These are phyloP conservation scores for Aspergillus neotritici DNA, from an alignment of 2,329 filamentous ascomycete species.

Conservation along the genomic window DNA sequence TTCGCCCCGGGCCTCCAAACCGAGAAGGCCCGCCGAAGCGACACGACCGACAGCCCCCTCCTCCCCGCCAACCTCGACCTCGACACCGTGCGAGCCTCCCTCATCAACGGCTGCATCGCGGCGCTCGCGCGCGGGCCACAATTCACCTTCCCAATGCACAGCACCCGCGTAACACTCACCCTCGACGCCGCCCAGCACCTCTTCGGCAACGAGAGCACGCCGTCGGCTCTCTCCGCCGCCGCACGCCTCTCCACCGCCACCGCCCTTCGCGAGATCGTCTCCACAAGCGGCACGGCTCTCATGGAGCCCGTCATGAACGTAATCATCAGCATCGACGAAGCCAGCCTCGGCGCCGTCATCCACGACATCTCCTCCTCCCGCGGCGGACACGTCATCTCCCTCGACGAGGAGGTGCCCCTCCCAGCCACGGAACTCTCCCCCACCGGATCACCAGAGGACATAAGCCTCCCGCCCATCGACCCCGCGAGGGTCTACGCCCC, in stretches of 20 bases:
- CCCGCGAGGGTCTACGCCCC: constrained; percentile 75
- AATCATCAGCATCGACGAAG: constrained; percentile 78
- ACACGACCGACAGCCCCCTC: constrained; percentile 43
- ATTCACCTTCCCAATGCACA: constrained; percentile 73
- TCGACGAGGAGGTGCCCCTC: constrained; percentile 48
- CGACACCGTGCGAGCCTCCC: constrained; percentile 45
- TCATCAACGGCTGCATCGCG: constrained; percentile 75
- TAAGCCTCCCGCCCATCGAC: constrained; percentile 55
- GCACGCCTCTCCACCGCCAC: constrained; percentile 62
- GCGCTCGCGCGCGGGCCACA: constrained; percentile 80
- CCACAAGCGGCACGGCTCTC: constrained; percentile 52
- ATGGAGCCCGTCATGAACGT: constrained; percentile 94
- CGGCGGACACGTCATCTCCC: constrained; percentile 68
- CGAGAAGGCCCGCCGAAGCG: constrained; percentile 27
- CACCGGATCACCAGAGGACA: constrained; percentile 18
- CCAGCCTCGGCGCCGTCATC: constrained; percentile 71
- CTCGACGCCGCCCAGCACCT: constrained; percentile 62
- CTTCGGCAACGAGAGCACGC: constrained; percentile 61
- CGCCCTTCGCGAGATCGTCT: constrained; percentile 55
- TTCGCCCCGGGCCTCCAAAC: constrained; percentile 46
- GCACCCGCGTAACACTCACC: constrained; percentile 63
- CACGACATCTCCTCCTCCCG: constrained; percentile 72
- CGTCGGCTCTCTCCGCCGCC: constrained; percentile 62
- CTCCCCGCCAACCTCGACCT: constrained; percentile 52
- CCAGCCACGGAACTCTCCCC: constrained; percentile 23